Evolutionary conservation across 805 yeast species (phyloP).

Genomic region (Schwanniomyces yamadae): DNA sequence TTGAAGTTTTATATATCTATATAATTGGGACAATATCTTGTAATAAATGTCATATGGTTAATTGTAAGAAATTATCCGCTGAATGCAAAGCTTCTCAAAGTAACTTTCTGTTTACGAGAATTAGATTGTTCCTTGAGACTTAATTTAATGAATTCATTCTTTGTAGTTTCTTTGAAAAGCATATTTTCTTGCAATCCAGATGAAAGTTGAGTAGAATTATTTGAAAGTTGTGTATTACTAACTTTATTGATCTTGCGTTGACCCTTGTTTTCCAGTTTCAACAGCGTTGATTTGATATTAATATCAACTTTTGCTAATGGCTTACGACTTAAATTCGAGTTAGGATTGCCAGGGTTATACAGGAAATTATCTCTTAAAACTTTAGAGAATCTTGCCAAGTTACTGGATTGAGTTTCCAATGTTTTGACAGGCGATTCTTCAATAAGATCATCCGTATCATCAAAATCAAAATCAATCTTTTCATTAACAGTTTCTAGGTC

Average conservation of each 20-base stretch:
- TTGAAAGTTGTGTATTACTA: no score
- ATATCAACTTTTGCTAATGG: not conserved
- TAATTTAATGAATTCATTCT: not conserved
- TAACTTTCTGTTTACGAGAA: not conserved
- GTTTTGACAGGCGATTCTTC: constrained; percentile 42
- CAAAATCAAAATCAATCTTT: constrained; percentile 20
- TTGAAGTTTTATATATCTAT: not conserved
- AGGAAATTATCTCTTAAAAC: constrained; percentile 22
- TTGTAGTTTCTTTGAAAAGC: no score
- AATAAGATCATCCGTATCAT: constrained; percentile 34
- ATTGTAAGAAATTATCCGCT: no score
- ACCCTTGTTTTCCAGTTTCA: not conserved
- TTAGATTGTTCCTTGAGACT: not conserved
- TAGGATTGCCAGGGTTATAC: constrained; percentile 12
- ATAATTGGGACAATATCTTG: not conserved
- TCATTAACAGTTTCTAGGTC: no score
- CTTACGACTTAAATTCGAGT: not conserved
- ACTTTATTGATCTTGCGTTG: no score
- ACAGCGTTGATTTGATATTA: constrained; percentile 1
- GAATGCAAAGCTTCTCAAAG: constrained; percentile 16
- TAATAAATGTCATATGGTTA: not conserved
- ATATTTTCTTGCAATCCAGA: no score
- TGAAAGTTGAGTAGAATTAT: no score
- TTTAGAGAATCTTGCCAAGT: constrained; percentile 10
- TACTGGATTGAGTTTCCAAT: not conserved